Evolutionary conservation across 805 yeast species (phyloP).

Genomic region (Ogataea paradorogensis): DNA sequence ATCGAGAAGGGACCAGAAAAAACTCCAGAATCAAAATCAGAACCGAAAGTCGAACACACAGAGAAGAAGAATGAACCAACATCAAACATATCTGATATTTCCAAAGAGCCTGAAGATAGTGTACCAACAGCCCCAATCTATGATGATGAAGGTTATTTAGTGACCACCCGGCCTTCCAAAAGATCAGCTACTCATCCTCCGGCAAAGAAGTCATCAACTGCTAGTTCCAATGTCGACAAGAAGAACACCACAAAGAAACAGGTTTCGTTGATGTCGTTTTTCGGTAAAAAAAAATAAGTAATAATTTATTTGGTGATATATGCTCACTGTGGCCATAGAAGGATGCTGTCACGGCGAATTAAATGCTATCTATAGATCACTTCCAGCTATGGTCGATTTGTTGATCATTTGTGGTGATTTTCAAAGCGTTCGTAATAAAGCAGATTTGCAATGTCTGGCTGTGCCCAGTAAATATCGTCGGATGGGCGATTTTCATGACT

Average conservation of each 20-base stretch:
- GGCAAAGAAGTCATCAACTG: slow-evolving; percentile 12
- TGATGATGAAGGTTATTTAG: slow-evolving; percentile 33
- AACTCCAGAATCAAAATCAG: slow-evolving; percentile 1
- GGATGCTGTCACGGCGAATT: slow-evolving; percentile 92
- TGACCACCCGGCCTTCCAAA: slow-evolving; percentile 15
- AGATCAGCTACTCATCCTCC: slow-evolving; percentile 15
- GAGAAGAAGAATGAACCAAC: slow-evolving; percentile 9
- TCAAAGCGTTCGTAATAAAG: slow-evolving; percentile 65
- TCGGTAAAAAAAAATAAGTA: slow-evolving; percentile 26
- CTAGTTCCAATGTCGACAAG: slow-evolving; percentile 9
- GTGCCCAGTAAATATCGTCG: slow-evolving; percentile 75
- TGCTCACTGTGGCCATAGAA: slow-evolving; percentile 59
- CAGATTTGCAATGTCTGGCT: slow-evolving; percentile 67
- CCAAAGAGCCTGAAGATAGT: not conserved
- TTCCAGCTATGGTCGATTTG: slow-evolving; percentile 43
- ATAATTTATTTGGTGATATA: slow-evolving; percentile 1
- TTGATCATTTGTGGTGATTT: slow-evolving; percentile 89
- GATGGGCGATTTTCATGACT: slow-evolving; percentile 77
- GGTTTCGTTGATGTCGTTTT: slow-evolving; percentile 32
- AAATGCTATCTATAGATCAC: slow-evolving; percentile 47
- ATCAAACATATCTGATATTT: slow-evolving; percentile 2
- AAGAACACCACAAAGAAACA: slow-evolving; percentile 20
- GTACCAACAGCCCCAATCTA: slow-evolving; percentile 16
- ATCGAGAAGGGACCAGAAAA: not conserved
- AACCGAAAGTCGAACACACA: too few species aligned